Base-by-base conservation (phyloP, 2,329 filamentous ascomycete genomes). In the Sarocladiaceae sp. region DNA sequence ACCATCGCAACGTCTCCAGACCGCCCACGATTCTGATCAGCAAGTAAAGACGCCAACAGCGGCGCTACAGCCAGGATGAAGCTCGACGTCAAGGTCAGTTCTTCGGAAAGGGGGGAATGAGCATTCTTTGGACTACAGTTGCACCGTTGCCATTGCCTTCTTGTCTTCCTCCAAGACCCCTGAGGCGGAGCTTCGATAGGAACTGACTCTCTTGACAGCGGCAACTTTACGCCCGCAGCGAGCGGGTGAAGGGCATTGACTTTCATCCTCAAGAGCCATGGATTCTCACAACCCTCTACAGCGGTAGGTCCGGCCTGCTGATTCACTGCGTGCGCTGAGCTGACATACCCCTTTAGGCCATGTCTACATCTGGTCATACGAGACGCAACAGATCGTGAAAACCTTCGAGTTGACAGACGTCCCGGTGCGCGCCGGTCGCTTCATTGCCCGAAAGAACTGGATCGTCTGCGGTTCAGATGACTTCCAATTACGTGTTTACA, bases 351-450 rank as follows among this genome's bases (percentile, higher is more conserved):
- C 22, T n/a, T 15, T 55, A 91, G 90, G 94, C 71, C 93, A 97
- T 77, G 94, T 96, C 68, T 95, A 97, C 77, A 97, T 99, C 68
- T 97, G 94, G 92, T 97, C 93, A 29, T 96, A 96, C 72, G 93
- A 96, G 74, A 95, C 91, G 50, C 91, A 96, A 70, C 88, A 92
- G 58, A 92, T 97, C 58, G 90, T 99, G 74, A 97, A 97, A 79
- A 97, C 93, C 4, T 99, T 99, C 71, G 94, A 99, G 76, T 85
- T 97, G 59, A 97, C 93, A 67, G 94, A 99, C 79, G 94, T 99
- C 49, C 94, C 94, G 58, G 93, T 99, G 54, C 88, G 94, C 71
- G 94, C 94, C 57, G 94, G 94, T 65, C 89, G 94, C 62, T 99
- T 99, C 71, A 84, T 99, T 66, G 90, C 94, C 60, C 84, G 94